A percentile compares a stretch with the other conserved stretches of the same genome.
These are phyloP conservation scores for Alternaria gaisen DNA, from an alignment of 2,329 filamentous ascomycete species.

Conservation along the genomic window DNA sequence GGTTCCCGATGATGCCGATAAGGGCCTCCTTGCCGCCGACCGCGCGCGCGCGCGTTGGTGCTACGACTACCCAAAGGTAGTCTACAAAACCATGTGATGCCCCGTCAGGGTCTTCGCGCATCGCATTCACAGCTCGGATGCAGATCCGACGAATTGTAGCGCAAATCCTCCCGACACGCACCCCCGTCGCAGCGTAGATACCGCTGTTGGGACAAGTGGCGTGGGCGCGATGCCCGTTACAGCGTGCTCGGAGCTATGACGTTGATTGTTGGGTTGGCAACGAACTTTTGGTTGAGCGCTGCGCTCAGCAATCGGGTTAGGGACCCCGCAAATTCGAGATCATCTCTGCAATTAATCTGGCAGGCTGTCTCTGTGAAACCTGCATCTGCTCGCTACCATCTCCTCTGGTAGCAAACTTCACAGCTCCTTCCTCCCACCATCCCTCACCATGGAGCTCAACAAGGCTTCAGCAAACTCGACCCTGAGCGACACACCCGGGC, in stretches of 20 bases:
- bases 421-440: conserved; percentile 18
- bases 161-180: conserved; percentile 29
- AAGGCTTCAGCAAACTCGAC: conserved; percentile 57
- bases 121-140: neutral
- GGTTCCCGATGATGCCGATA: conserved; percentile 20
- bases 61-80: neutral
- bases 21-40: conserved; percentile 15
- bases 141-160: conserved; percentile 25
- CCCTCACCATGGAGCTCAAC: conserved; percentile 52
- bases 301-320: conserved; percentile 36
- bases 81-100: conserved; percentile 1
- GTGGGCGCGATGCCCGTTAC: conserved; percentile 33
- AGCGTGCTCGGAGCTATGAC: conserved; percentile 41
- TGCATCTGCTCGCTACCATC: conserved; percentile 16
- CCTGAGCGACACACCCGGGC: conserved; percentile 55
- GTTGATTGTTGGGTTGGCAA: conserved; percentile 36
- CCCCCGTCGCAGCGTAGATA: conserved; percentile 4
- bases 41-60: conserved; percentile 1
- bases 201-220: conserved; percentile 35
- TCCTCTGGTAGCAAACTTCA: conserved; percentile 17
- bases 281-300: conserved; percentile 45
- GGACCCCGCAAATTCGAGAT: conserved; percentile 43
- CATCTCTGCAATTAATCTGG: conserved; percentile 14
- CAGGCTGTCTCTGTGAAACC: conserved; percentile 9
- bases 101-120: neutral